A percentile compares a stretch with the other conserved stretches of the same genome.
phyloP scores from a whole-genome alignment of 257 asterid genomes.

The Solanum habrochaites region DNA sequence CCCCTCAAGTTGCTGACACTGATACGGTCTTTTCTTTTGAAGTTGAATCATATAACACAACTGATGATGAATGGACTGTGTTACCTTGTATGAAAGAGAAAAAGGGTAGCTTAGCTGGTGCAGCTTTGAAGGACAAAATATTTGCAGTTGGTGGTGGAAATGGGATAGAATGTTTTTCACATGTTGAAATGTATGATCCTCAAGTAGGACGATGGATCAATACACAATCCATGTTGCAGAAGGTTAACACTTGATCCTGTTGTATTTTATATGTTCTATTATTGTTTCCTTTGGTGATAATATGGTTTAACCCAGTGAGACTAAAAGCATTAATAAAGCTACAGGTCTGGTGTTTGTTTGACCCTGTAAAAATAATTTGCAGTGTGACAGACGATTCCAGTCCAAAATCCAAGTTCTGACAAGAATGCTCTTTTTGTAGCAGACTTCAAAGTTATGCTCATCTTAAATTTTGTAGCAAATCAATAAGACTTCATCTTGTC shows the following conservation, averaged over 20 bases:
- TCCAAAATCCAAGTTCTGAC: neutral
- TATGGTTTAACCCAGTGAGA: neutral
- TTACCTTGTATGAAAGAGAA: conserved; percentile 41
- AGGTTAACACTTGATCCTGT: conserved; percentile 27
- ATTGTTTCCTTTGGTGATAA: neutral
- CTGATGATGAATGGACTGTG: conserved; percentile 44
- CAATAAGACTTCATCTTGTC: neutral
- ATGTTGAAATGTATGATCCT: conserved; percentile 71
- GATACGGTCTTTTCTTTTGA: conserved; percentile 6
- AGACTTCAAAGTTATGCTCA: neutral
- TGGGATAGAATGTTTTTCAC: conserved; percentile 49
- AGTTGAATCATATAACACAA: conserved; percentile 77
- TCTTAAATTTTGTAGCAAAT: neutral
- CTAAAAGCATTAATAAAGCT: neutral
- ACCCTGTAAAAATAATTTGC: neutral
- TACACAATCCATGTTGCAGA: conserved; percentile 66
- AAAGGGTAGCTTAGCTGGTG: conserved; percentile 74
- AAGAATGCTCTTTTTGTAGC: neutral
- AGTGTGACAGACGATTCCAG: neutral
- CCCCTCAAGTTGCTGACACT: neutral
- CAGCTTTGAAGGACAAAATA: conserved; percentile 49
- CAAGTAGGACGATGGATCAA: conserved; percentile 65
- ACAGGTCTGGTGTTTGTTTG: neutral
- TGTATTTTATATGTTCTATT: neutral
- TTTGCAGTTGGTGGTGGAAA: conserved; percentile 85